phyloP scores from a whole-genome alignment of 2,329 filamentous ascomycete species.

The Penicillium sp. region DNA sequence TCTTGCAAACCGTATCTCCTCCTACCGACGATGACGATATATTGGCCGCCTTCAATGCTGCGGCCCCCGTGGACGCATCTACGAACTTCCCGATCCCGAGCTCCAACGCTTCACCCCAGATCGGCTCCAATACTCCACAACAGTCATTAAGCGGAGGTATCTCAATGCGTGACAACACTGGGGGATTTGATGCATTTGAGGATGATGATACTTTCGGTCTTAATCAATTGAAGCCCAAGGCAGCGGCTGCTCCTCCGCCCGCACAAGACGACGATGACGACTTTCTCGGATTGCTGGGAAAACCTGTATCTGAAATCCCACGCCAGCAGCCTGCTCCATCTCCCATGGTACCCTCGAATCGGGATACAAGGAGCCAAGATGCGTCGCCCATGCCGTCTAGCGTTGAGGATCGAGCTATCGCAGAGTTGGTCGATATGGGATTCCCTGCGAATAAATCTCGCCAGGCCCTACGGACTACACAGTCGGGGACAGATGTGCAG shows the following conservation, averaged over 20 bases:
- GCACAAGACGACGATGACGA: slow-evolving; percentile 56
- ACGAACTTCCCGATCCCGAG: slow-evolving; percentile 54
- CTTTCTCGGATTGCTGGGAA: slow-evolving; percentile 58
- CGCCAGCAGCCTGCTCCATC: slow-evolving; percentile 29
- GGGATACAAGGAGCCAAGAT: slow-evolving; percentile 13
- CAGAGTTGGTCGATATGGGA: slow-evolving; percentile 90
- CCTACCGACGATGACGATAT: slow-evolving; percentile 55
- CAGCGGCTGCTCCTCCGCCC: slow-evolving; percentile 47
- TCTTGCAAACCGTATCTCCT: slow-evolving; percentile 46
- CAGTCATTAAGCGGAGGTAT: slow-evolving; percentile 13
- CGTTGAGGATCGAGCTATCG: slow-evolving; percentile 72
- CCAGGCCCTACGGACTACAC: slow-evolving; percentile 72
- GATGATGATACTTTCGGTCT: slow-evolving; percentile 86
- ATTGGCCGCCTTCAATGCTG: slow-evolving; percentile 58
- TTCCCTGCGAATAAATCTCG: slow-evolving; percentile 82
- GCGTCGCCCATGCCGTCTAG: slow-evolving; percentile 32
- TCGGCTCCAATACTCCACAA: slow-evolving; percentile 13
- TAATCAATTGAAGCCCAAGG: slow-evolving; percentile 55
- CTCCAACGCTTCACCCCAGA: slow-evolving; percentile 30
- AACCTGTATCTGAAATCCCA: slow-evolving; percentile 53
- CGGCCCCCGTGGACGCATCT: slow-evolving; percentile 56
- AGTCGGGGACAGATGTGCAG: slow-evolving; percentile 74
- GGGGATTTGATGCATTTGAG: slow-evolving; percentile 47
- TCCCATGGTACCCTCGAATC: slow-evolving; percentile 9
- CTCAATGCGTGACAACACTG: slow-evolving; percentile 17